Percentiles rank a stretch among this genome's conserved stretches.
Conservation (phyloP, 2,329 filamentous ascomycete genomes). For the Phyllosticta citrichinensis region DNA sequence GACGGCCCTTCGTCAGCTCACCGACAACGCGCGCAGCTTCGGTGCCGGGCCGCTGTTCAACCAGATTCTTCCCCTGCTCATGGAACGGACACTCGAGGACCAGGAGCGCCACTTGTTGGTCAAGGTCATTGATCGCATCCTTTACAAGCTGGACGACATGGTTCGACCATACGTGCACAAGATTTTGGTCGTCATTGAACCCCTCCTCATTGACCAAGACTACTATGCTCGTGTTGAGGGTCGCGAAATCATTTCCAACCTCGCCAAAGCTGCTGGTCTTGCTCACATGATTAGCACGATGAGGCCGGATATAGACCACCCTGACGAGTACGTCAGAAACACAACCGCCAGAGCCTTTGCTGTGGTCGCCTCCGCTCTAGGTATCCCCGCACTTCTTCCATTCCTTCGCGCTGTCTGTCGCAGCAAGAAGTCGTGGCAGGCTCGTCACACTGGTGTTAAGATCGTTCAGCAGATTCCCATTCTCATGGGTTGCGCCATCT, state of each 20-base stretch:
- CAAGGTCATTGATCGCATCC: slow-evolving; percentile 96
- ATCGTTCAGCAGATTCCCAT: slow-evolving; percentile 99
- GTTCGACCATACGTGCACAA: slow-evolving; percentile 96
- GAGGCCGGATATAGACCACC: slow-evolving; percentile 96
- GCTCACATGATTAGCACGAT: slow-evolving; percentile 99
- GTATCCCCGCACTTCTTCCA: slow-evolving; percentile 87
- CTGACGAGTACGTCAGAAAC: slow-evolving; percentile 96
- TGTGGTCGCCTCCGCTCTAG: slow-evolving; percentile 89
- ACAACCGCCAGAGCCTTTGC: slow-evolving; percentile 95
- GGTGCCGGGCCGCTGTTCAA: slow-evolving; percentile 92
- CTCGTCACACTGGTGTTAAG: slow-evolving; percentile 94
- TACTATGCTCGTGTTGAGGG: slow-evolving; percentile 98
- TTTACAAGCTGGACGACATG: slow-evolving; percentile 96
- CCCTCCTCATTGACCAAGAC: slow-evolving; percentile 97
- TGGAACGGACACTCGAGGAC: slow-evolving; percentile 97
- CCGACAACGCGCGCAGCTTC: slow-evolving; percentile 93
- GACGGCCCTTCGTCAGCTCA: slow-evolving; percentile 91
- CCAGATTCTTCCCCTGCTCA: slow-evolving; percentile 89
- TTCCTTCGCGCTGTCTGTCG: slow-evolving; percentile 93
- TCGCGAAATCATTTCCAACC: slow-evolving; percentile 96
- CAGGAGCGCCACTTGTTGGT: slow-evolving; percentile 96
- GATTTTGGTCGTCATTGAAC: slow-evolving; percentile 96
- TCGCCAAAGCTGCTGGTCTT: slow-evolving; percentile 90
- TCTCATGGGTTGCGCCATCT: slow-evolving; percentile 92
- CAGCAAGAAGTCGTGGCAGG: slow-evolving; percentile 99